These are phyloP conservation scores for Lichtheimia corymbifera DNA, from an alignment of 371 early-diverging fungal species.

Conservation along the genomic window DNA sequence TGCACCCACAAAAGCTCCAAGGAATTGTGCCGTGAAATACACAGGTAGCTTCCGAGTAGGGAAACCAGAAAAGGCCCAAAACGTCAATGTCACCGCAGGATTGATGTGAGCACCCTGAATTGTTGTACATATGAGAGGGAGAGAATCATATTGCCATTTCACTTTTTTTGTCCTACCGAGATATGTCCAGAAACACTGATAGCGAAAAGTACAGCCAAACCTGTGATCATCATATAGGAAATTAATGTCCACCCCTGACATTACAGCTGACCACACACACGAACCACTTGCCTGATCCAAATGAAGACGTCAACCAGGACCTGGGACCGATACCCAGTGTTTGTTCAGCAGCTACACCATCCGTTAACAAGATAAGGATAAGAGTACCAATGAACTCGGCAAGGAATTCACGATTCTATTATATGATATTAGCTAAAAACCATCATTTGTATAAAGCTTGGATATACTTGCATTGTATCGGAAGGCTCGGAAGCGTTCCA, in stretches of 20 bases:
- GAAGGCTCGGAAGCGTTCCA: slow-evolving; percentile 10
- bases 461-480: slow-evolving; percentile 6
- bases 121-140: neutral
- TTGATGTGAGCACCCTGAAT: slow-evolving; percentile 78
- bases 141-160: neutral
- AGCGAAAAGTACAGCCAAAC: slow-evolving; percentile 41
- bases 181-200: slow-evolving; percentile 73
- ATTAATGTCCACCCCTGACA: too few relatives aligned
- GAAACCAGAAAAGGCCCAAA: slow-evolving; percentile 70
- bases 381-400: slow-evolving; percentile 86
- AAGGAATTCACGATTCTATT: slow-evolving; percentile 58
- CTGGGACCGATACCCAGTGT: slow-evolving; percentile 29
- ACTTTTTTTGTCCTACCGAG: slow-evolving; percentile 52
- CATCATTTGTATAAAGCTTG: neutral
- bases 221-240: slow-evolving; percentile 11
- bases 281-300: slow-evolving; percentile 37
- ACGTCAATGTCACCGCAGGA: slow-evolving; percentile 75
- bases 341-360: slow-evolving; percentile 66
- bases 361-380: slow-evolving; percentile 68
- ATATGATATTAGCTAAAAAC: neutral
- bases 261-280: too few relatives aligned
- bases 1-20: slow-evolving; percentile 75
- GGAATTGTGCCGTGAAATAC: slow-evolving; percentile 68
- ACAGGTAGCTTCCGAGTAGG: slow-evolving; percentile 64
- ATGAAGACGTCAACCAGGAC: slow-evolving; percentile 43